Evolutionary conservation across 148 eudicot genomes (phyloP).

Genomic region (Chenopodium berlandieri): DNA sequence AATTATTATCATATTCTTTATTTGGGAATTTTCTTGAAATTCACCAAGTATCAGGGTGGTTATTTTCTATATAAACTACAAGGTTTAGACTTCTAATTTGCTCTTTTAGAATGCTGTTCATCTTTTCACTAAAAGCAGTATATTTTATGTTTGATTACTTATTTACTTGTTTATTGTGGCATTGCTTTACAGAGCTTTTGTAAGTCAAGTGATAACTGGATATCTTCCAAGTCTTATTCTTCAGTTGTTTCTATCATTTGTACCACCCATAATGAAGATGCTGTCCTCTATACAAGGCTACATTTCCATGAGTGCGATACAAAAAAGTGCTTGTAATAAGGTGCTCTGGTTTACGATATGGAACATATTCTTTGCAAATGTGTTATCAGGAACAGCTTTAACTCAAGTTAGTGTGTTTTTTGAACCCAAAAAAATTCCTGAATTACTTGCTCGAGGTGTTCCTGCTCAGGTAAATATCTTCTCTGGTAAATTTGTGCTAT

Average conservation of each 20-base stretch:
- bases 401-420: conserved; percentile 48
- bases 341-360: conserved; percentile 72
- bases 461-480: conserved; percentile 66
- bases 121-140: not conserved
- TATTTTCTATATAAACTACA: no score
- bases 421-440: conserved; percentile 67
- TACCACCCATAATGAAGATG: conserved; percentile 72
- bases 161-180: conserved; percentile 3
- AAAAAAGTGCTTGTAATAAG: conserved; percentile 76
- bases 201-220: conserved; percentile 75
- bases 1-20: no score
- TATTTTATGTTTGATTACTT: not conserved
- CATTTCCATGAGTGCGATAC: conserved; percentile 67
- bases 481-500: not conserved
- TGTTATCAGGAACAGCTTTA: conserved; percentile 71
- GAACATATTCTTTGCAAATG: conserved; percentile 85
- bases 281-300: conserved; percentile 78
- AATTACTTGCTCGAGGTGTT: conserved; percentile 62
- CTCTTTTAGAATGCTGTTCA: not conserved
- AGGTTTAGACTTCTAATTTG: no score
- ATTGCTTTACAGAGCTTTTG: conserved; percentile 48
- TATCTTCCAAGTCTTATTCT: conserved; percentile 92
- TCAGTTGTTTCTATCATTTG: conserved; percentile 48
- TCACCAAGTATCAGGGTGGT: no score
- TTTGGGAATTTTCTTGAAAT: no score